These are phyloP conservation scores for Neobulgaria alba DNA, from an alignment of 2,329 filamentous ascomycete species.

Conservation along the genomic window DNA sequence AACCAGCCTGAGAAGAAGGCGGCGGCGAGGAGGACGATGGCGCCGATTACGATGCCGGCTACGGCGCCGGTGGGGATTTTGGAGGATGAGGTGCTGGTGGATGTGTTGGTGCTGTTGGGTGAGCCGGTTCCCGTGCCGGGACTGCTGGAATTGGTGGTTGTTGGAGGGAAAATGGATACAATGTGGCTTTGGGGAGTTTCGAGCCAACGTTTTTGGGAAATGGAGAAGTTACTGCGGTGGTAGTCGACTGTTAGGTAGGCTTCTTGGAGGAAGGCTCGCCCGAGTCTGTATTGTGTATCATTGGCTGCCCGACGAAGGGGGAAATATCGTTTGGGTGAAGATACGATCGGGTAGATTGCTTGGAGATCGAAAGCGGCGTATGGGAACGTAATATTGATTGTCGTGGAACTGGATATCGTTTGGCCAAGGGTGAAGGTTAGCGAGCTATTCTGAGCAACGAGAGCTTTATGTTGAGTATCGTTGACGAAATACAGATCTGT, in stretches of 20 bases:
- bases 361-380: conserved; percentile 26
- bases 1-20: background rate
- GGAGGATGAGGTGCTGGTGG: background rate
- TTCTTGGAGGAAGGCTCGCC: conserved; percentile 32
- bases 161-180: background rate
- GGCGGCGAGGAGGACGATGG: background rate
- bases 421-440: conserved; percentile 24
- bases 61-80: background rate
- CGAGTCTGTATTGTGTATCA: conserved; percentile 30
- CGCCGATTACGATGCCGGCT: background rate
- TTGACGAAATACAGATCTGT: conserved; percentile 28
- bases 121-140: background rate
- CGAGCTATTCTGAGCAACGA: conserved; percentile 21
- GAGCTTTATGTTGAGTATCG: conserved; percentile 18
- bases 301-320: conserved; percentile 28
- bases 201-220: background rate
- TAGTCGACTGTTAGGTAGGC: conserved; percentile 10
- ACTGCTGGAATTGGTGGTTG: background rate
- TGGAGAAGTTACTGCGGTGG: background rate
- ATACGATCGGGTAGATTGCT: conserved; percentile 29
- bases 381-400: conserved; percentile 19
- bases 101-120: background rate
- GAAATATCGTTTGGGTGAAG: conserved; percentile 27
- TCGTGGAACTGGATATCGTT: conserved; percentile 1
- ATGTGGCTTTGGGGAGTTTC: background rate